Percentiles rank a stretch among this genome's conserved stretches.
Conservation (phyloP, 352 stramenopile species). For the Pythium guiyangense region DNA sequence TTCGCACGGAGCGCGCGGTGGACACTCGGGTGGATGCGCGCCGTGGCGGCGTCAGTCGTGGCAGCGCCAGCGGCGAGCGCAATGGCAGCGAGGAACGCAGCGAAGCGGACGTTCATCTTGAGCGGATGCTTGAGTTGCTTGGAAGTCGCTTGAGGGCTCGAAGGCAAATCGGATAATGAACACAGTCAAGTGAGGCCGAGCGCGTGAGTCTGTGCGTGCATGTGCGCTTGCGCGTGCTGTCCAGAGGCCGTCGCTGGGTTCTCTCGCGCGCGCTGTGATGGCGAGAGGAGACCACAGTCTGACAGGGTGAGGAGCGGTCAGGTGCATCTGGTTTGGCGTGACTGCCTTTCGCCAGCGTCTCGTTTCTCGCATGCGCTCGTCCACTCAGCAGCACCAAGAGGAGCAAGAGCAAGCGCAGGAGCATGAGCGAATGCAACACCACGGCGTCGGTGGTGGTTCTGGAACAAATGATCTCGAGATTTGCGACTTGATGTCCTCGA, state of each 20-base stretch:
- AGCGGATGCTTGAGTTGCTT: not conserved
- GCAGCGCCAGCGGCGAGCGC: not conserved
- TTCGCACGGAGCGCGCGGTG: slow-evolving; percentile 24
- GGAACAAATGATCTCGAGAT: too few species aligned
- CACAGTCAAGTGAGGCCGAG: not conserved
- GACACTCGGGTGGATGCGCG: slow-evolving; percentile 7
- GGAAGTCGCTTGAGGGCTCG: not conserved
- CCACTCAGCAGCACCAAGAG: not conserved
- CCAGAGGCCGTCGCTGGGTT: too few species aligned
- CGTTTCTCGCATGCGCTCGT: not conserved
- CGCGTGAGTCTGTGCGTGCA: not conserved
- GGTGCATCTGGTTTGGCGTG: not conserved
- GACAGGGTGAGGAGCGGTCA: too few species aligned
- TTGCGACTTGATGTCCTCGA: too few species aligned
- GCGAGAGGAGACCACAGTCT: too few species aligned
- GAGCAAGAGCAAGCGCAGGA: too few species aligned
- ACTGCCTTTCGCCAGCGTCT: not conserved
- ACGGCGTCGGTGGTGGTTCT: not conserved
- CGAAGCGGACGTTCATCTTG: slow-evolving; percentile 11
- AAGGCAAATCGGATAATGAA: not conserved
- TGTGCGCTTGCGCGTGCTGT: not conserved
- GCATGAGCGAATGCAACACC: not conserved
- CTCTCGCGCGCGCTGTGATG: too few species aligned
- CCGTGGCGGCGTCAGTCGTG: not conserved
- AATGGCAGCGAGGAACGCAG: slow-evolving; percentile 4